These are phyloP conservation scores for Mycena polygramma DNA, from an alignment of 768 basidiomycete species.

Conservation along the genomic window DNA sequence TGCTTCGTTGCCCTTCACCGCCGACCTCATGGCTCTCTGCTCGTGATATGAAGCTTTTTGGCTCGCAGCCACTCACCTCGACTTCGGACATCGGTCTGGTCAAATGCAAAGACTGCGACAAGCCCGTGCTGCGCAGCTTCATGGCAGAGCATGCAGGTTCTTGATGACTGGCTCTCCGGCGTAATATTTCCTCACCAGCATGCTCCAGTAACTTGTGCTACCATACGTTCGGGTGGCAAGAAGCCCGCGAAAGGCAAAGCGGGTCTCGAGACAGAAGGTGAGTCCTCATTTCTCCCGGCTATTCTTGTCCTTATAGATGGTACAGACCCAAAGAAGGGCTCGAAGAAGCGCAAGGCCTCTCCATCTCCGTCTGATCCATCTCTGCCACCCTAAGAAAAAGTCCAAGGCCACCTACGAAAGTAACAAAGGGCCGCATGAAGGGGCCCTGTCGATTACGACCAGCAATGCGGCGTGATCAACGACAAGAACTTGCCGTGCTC, in stretches of 20 bases:
- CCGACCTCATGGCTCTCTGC: constrained; percentile 90
- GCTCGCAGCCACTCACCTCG: constrained; percentile 78
- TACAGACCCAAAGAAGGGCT: constrained; percentile 59
- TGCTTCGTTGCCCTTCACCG: constrained; percentile 69
- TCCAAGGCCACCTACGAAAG: constrained; percentile 73
- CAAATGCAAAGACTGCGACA: constrained; percentile 85
- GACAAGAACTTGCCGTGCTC: constrained; percentile 94
- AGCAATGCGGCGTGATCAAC: constrained; percentile 97
- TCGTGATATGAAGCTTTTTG: constrained; percentile 90
- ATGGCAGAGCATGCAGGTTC: constrained; percentile 82
- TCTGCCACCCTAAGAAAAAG: constrained; percentile 84
- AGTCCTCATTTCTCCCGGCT: constrained; percentile 34
- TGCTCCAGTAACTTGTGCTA: constrained; percentile 69
- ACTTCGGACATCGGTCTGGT: constrained; percentile 72
- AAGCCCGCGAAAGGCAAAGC: constrained; percentile 70
- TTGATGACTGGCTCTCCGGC: constrained; percentile 35
- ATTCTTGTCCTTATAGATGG: constrained; percentile 27
- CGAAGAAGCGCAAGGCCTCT: constrained; percentile 88
- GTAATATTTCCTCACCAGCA: constrained; percentile 10
- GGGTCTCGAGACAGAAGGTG: constrained; percentile 60
- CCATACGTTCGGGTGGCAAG: constrained; percentile 65
- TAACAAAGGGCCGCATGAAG: constrained; percentile 84
- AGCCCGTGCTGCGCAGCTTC: constrained; percentile 83
- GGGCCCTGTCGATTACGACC: constrained; percentile 92
- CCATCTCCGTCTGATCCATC: constrained; percentile 74